A percentile compares a stretch with the other conserved stretches of the same genome.
Conservation (phyloP, 495 filamentous ascomycete species). For the Tirmania nivea region DNA sequence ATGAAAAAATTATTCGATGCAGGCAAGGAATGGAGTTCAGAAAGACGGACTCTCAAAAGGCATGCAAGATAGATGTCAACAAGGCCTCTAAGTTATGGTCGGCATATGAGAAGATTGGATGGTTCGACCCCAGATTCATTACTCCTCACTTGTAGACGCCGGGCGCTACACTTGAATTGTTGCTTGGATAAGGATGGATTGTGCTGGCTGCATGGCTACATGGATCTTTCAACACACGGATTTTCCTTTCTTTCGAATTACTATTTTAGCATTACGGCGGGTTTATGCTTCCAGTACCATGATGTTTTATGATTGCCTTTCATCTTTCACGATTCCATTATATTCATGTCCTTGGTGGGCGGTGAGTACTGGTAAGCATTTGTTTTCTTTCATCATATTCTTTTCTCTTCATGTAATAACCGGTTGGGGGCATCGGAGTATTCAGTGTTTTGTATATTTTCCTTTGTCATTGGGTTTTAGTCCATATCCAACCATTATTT, state of each 20-base stretch:
- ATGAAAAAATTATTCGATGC: constrained; percentile 46
- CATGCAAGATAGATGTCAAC: constrained; percentile 96
- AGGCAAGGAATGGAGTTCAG: constrained; percentile 64
- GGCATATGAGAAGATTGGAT: constrained; percentile 74
- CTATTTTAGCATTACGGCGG: neutral
- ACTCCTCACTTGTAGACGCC: neutral
- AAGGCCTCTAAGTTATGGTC: constrained; percentile 93
- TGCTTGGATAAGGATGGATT: neutral
- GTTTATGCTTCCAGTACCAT: neutral
- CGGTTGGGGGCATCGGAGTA: neutral
- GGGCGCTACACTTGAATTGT: neutral
- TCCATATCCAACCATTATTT: no score
- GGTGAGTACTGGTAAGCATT: neutral
- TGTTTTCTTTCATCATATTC: neutral
- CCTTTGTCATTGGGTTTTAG: neutral
- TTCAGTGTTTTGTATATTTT: neutral
- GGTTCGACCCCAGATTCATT: constrained; percentile 41
- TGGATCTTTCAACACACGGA: neutral
- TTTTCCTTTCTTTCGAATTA: neutral
- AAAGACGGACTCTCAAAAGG: constrained; percentile 94
- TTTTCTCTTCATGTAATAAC: neutral
- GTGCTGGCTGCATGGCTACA: neutral
- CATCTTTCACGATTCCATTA: neutral
- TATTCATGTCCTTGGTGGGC: neutral
- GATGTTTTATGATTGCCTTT: neutral